Evolutionary conservation across 179 eudicot species (phyloP).

Genomic region (Beta corolliflora): DNA sequence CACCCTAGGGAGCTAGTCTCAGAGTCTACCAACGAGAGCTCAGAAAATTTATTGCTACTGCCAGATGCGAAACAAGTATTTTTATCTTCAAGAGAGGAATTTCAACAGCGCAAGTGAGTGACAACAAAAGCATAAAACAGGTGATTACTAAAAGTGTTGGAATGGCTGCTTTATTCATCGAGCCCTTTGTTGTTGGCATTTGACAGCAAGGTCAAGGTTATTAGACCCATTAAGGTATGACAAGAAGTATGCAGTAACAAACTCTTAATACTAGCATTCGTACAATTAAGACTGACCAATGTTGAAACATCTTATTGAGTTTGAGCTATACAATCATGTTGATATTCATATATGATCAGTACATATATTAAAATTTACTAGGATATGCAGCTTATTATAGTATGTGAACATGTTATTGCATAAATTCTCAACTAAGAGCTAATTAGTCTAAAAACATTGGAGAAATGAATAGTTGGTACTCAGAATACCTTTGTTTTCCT

Average conservation of each 20-base stretch:
- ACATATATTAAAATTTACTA: neutral
- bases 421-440: neutral
- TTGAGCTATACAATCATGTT: neutral
- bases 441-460: neutral
- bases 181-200: neutral
- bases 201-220: neutral
- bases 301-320: neutral
- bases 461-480: neutral
- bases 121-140: neutral
- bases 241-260: neutral
- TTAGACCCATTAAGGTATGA: neutral
- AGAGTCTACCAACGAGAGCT: neutral
- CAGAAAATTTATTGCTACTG: neutral
- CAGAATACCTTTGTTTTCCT: slow-evolving; percentile 77
- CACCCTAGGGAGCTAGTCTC: neutral
- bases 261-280: neutral
- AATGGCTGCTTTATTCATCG: neutral
- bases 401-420: neutral
- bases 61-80: neutral
- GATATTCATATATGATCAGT: neutral
- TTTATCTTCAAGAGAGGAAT: neutral
- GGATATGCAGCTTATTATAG: neutral
- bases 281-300: neutral
- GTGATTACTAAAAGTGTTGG: neutral
- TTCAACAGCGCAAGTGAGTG: neutral